Evolutionary conservation across 2,329 filamentous ascomycete species (phyloP).

Genomic region (Xylariaceae sp.): DNA sequence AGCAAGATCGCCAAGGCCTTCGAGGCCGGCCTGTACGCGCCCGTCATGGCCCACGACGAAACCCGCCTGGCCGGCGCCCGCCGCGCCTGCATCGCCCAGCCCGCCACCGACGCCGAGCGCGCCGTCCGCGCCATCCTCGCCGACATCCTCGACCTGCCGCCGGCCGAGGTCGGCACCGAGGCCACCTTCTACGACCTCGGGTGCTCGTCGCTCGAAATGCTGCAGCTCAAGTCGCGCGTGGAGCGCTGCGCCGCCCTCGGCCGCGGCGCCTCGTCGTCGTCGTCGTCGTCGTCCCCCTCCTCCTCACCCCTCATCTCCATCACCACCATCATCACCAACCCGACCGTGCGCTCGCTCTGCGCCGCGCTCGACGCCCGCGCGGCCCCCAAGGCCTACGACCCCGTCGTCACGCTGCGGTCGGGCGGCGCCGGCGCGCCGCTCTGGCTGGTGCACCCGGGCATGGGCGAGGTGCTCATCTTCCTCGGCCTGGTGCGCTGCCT

Average conservation of each 20-base stretch:
- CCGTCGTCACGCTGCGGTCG: constrained; percentile 23
- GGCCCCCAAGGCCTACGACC: constrained; percentile 1
- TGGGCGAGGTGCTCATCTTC: constrained; percentile 36
- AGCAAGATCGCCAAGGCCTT: background rate
- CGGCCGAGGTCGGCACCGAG: background rate
- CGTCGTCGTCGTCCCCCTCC: too few relatives aligned
- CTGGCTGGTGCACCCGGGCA: constrained; percentile 33
- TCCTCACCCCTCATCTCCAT: constrained; percentile 28
- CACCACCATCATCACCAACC: constrained; percentile 27
- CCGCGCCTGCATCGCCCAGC: too few relatives aligned
- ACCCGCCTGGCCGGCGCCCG: too few relatives aligned
- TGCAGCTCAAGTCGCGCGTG: too few relatives aligned
- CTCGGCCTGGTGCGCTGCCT: constrained; percentile 30
- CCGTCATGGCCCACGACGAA: background rate
- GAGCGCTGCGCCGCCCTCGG: too few relatives aligned
- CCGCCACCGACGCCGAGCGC: too few relatives aligned
- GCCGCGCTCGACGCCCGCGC: constrained; percentile 10
- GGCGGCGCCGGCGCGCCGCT: constrained; percentile 27
- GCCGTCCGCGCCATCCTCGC: too few relatives aligned
- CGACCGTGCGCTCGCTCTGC: constrained; percentile 22
- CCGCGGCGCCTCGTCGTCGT: too few relatives aligned
- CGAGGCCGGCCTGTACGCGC: background rate
- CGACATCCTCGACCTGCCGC: background rate
- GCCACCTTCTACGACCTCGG: constrained; percentile 6
- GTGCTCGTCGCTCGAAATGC: constrained; percentile 12